Percentiles rank a stretch among this genome's conserved stretches.
Conservation (phyloP, 768 basidiomycete genomes). For the Tulasnella sp. region DNA sequence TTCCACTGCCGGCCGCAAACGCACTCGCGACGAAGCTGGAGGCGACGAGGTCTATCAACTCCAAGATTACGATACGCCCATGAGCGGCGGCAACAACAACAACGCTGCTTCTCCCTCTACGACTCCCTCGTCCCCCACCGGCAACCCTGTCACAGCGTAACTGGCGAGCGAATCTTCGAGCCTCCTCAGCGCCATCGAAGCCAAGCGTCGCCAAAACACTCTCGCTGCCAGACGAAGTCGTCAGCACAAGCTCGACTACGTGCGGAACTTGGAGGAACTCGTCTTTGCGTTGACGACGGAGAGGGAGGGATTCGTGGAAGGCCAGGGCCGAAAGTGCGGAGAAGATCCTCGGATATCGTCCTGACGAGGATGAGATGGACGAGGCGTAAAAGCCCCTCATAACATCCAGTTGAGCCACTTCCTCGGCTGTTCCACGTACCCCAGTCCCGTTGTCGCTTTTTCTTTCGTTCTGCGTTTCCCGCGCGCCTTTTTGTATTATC, state of each 20-base stretch:
- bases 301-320: conserved; percentile 53
- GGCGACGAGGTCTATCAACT: conserved; percentile 43
- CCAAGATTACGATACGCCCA: conserved; percentile 29
- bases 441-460: too few species aligned
- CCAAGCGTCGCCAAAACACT: conserved; percentile 77
- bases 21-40: conserved; percentile 42
- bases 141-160: conserved; percentile 49
- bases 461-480: neutral
- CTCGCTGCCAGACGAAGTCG: conserved; percentile 75
- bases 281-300: conserved; percentile 49
- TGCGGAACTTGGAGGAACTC: conserved; percentile 53
- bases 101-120: neutral
- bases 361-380: conserved; percentile 9
- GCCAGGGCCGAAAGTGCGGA: conserved; percentile 12
- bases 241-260: conserved; percentile 62
- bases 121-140: neutral
- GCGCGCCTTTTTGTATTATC: neutral
- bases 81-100: neutral
- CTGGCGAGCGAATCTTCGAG: neutral
- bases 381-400: neutral
- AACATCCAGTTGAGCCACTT: neutral
- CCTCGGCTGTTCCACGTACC: neutral
- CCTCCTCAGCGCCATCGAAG: conserved; percentile 46
- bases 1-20: conserved; percentile 39
- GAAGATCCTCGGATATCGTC: conserved; percentile 13